Conservation (phyloP, 345 rosid species). For the Syzygium oleosum region DNA sequence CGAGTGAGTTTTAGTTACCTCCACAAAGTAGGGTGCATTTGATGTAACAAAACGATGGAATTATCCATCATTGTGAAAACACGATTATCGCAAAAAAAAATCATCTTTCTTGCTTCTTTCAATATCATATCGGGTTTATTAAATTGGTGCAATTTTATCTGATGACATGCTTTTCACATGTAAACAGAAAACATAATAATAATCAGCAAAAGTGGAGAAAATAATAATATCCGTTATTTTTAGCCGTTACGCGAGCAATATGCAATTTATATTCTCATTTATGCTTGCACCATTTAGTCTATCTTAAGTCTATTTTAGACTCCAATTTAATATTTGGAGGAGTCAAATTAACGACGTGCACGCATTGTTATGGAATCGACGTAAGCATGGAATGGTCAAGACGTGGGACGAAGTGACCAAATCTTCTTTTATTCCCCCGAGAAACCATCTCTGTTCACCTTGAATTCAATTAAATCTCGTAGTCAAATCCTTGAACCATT, state of each 20-base stretch:
- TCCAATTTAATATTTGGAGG: background rate
- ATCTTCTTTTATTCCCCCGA: background rate
- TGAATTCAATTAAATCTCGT: background rate
- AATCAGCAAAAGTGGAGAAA: no score
- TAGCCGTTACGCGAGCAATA: no score
- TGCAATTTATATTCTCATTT: no score
- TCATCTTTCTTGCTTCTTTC: no score
- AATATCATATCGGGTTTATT: no score
- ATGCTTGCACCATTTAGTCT: no score
- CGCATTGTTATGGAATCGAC: background rate
- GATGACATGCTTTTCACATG: no score
- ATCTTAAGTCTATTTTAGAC: background rate
- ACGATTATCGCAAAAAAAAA: background rate
- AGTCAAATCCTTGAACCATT: background rate
- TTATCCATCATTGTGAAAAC: background rate
- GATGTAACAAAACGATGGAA: background rate
- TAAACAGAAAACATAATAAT: no score
- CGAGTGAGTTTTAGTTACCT: background rate
- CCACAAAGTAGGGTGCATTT: background rate
- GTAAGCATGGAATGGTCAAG: background rate
- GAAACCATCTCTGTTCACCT: background rate
- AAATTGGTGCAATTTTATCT: no score
- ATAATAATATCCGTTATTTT: no score
- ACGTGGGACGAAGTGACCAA: background rate
- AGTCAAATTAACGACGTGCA: background rate